Evolutionary conservation across 495 filamentous ascomycete genomes (phyloP).

Genomic region (Penicillium turbatum): DNA sequence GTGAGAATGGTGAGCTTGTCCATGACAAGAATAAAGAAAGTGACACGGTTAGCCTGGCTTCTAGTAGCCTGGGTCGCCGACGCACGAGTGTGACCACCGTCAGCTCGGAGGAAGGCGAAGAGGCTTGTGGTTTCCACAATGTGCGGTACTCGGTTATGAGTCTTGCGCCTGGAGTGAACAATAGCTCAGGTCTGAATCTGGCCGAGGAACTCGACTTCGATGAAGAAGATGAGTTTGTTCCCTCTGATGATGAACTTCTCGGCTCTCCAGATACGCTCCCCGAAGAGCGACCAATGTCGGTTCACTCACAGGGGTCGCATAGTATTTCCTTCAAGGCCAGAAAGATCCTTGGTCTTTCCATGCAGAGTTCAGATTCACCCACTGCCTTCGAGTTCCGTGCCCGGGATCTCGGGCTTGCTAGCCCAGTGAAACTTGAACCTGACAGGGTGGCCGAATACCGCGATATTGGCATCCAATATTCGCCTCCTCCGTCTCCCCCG

Average conservation of each 20-base stretch:
- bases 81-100: slow-evolving; percentile 57
- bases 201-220: slow-evolving; percentile 89
- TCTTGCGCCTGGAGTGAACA: slow-evolving; percentile 46
- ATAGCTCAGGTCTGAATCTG: slow-evolving; percentile 63
- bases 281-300: slow-evolving; percentile 45
- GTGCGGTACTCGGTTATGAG: slow-evolving; percentile 64
- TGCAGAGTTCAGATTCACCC: slow-evolving; percentile 27
- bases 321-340: slow-evolving; percentile 45
- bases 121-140: slow-evolving; percentile 26
- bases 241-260: slow-evolving; percentile 32
- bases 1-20: slow-evolving; percentile 20
- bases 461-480: slow-evolving; percentile 76
- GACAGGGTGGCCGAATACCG: slow-evolving; percentile 45
- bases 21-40: slow-evolving; percentile 51
- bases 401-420: slow-evolving; percentile 10
- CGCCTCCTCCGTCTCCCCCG: slow-evolving; percentile 72
- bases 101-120: slow-evolving; percentile 54
- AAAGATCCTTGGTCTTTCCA: slow-evolving; percentile 46
- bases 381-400: slow-evolving; percentile 21
- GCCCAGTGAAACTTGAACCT: slow-evolving; percentile 10
- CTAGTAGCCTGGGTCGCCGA: slow-evolving; percentile 60
- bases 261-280: slow-evolving; percentile 35
- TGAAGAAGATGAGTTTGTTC: slow-evolving; percentile 62
- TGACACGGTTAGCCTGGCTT: slow-evolving; percentile 73
- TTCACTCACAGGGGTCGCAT: slow-evolving; percentile 39